These are phyloP conservation scores for Rauvolfia tetraphylla DNA, from an alignment of 257 asterid genomes.

Conservation along the genomic window DNA sequence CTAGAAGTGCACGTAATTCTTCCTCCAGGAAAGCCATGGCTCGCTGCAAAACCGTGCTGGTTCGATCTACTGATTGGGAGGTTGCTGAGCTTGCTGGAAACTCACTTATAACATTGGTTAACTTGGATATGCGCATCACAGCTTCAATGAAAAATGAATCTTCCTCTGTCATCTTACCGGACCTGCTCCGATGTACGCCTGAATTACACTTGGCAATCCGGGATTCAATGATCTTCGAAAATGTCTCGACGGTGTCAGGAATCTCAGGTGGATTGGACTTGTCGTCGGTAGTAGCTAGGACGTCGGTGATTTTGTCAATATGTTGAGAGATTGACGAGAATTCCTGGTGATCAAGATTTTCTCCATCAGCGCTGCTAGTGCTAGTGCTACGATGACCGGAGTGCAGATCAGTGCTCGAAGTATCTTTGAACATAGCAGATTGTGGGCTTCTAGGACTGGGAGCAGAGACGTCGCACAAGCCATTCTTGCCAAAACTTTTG, in stretches of 20 bases:
- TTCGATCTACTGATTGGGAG: slow-evolving; percentile 36
- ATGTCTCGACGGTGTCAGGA: slow-evolving; percentile 43
- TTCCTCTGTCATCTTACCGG: slow-evolving; percentile 40
- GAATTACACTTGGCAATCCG: slow-evolving; percentile 35
- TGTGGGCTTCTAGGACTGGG: not conserved
- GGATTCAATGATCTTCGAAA: slow-evolving; percentile 44
- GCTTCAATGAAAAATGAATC: slow-evolving; percentile 57
- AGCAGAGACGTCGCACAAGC: not conserved
- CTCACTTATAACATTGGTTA: slow-evolving; percentile 36
- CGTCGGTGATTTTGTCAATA: slow-evolving; percentile 41
- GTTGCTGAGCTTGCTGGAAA: slow-evolving; percentile 37
- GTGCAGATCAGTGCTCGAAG: not conserved
- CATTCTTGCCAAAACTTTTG: slow-evolving; percentile 26
- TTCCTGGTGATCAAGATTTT: not conserved
- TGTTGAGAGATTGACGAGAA: slow-evolving; percentile 20
- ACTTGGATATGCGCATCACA: slow-evolving; percentile 43
- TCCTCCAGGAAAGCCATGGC: slow-evolving; percentile 83
- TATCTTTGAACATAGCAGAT: not conserved
- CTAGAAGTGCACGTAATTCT: slow-evolving; percentile 53
- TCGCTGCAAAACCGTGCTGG: slow-evolving; percentile 51
- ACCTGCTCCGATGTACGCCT: slow-evolving; percentile 20
- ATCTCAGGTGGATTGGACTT: slow-evolving; percentile 37
- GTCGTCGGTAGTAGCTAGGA: slow-evolving; percentile 32
- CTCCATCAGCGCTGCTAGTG: not conserved
- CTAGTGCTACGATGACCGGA: too few species aligned